Evolutionary conservation across 768 basidiomycete genomes (phyloP).

Genomic region (Trichaptum fuscoviolaceum): DNA sequence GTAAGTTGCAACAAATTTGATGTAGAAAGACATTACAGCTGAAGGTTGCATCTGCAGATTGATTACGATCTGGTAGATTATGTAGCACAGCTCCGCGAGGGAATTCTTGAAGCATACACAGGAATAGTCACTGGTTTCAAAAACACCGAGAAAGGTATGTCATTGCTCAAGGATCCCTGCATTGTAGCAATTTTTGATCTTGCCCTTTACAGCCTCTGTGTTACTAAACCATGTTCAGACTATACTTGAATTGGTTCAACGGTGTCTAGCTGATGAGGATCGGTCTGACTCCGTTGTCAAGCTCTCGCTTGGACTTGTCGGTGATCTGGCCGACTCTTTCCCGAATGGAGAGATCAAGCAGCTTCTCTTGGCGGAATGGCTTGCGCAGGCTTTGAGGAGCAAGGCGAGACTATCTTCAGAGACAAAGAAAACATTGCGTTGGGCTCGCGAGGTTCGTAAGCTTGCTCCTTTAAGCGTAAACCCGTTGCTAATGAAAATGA

Average conservation of each 20-base stretch:
- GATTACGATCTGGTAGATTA: slow-evolving; percentile 93
- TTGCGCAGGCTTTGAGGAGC: slow-evolving; percentile 64
- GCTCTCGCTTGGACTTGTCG: slow-evolving; percentile 78
- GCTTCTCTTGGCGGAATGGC: slow-evolving; percentile 73
- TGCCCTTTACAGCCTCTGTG: slow-evolving; percentile 33
- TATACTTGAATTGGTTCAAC: slow-evolving; percentile 79
- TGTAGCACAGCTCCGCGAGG: slow-evolving; percentile 83
- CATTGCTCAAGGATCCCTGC: neutral
- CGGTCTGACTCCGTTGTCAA: slow-evolving; percentile 73
- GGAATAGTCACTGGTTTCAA: slow-evolving; percentile 91
- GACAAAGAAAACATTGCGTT: slow-evolving; percentile 85
- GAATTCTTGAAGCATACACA: slow-evolving; percentile 94
- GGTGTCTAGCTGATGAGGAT: slow-evolving; percentile 76
- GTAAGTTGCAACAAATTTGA: slow-evolving; percentile 37
- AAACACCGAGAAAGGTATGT: slow-evolving; percentile 70
- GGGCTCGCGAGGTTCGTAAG: slow-evolving; percentile 80
- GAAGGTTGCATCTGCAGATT: slow-evolving; percentile 37
- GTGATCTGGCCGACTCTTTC: slow-evolving; percentile 90
- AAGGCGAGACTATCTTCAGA: slow-evolving; percentile 71
- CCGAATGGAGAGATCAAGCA: slow-evolving; percentile 77
- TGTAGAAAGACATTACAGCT: neutral
- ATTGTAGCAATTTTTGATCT: slow-evolving; percentile 7
- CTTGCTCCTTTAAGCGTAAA: slow-evolving; percentile 2
- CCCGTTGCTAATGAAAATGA: neutral
- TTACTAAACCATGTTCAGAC: slow-evolving; percentile 65